These are phyloP conservation scores for Acmispon strigosus DNA, from an alignment of 306 rosid species.

Conservation along the genomic window DNA sequence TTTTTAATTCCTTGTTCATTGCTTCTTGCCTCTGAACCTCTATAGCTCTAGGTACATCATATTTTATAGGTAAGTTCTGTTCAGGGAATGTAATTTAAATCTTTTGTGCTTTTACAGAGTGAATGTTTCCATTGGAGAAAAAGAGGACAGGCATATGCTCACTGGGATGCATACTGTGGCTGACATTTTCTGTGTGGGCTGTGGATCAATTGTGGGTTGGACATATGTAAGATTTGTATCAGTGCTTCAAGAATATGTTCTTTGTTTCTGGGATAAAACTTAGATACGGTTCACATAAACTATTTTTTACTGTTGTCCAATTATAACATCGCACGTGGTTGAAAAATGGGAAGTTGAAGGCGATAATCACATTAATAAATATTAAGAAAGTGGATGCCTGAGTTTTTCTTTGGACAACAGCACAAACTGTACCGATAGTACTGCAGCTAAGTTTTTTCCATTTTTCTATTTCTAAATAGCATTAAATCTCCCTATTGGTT, in stretches of 20 bases:
- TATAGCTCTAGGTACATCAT: neutral
- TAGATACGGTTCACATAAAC: neutral
- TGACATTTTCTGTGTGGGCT: slow-evolving; percentile 94
- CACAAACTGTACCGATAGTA: too few species aligned
- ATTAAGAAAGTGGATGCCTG: too few species aligned
- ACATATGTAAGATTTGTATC: slow-evolving; percentile 72
- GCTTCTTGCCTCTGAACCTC: neutral
- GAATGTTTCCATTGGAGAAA: slow-evolving; percentile 64
- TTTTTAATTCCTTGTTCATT: neutral
- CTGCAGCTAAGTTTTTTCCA: too few species aligned
- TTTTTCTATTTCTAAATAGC: neutral
- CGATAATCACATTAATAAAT: too few species aligned
- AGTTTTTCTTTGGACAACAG: too few species aligned
- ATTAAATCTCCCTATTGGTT: slow-evolving; percentile 35
- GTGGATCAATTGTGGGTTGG: slow-evolving; percentile 98
- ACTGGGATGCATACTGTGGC: slow-evolving; percentile 93
- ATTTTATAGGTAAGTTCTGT: slow-evolving; percentile 1
- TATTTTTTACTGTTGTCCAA: too few species aligned
- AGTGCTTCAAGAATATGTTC: slow-evolving; percentile 4
- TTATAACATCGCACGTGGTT: too few species aligned
- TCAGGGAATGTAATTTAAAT: neutral
- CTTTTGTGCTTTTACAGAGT: slow-evolving; percentile 45
- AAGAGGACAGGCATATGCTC: slow-evolving; percentile 71
- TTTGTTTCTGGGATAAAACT: too few species aligned
- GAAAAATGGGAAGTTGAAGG: too few species aligned